Evolutionary conservation across 1,284 basidiomycete species (phyloP).

Genomic region (Trichosporon sp.): DNA sequence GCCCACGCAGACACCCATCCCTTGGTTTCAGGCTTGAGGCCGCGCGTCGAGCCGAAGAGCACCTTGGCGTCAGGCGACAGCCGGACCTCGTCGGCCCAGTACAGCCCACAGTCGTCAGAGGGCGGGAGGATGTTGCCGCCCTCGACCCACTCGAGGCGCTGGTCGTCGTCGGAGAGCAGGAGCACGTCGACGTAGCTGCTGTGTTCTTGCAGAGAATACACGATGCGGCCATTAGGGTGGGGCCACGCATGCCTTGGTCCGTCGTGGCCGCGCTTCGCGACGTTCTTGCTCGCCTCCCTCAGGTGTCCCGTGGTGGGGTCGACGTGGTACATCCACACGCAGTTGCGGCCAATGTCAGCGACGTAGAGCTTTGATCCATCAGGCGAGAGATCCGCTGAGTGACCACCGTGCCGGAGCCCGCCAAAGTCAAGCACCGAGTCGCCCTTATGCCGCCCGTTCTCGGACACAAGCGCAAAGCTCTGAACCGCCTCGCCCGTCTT

Average conservation of each 20-base stretch:
- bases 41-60: conserved; percentile 53
- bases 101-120: conserved; percentile 23
- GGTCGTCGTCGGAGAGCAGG: conserved; percentile 26
- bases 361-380: conserved; percentile 51
- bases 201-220: conserved; percentile 51
- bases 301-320: conserved; percentile 40
- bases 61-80: conserved; percentile 43
- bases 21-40: conserved; percentile 44
- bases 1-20: conserved; percentile 54
- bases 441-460: conserved; percentile 29
- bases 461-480: conserved; percentile 30
- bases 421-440: conserved; percentile 46
- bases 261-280: conserved; percentile 52
- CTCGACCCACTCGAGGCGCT: conserved; percentile 31
- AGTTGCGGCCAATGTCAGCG: conserved; percentile 56
- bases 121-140: conserved; percentile 34
- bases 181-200: conserved; percentile 35
- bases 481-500: conserved; percentile 33
- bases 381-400: conserved; percentile 46
- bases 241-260: conserved; percentile 57
- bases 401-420: conserved; percentile 48
- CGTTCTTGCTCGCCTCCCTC: conserved; percentile 47
- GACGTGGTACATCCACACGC: conserved; percentile 54
- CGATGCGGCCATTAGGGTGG: conserved; percentile 53
- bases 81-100: conserved; percentile 56